Percentiles rank a stretch among this genome's conserved stretches.
These are phyloP conservation scores for Malus hybrid DNA, from an alignment of 331 rosid genomes.

Conservation along the genomic window DNA sequence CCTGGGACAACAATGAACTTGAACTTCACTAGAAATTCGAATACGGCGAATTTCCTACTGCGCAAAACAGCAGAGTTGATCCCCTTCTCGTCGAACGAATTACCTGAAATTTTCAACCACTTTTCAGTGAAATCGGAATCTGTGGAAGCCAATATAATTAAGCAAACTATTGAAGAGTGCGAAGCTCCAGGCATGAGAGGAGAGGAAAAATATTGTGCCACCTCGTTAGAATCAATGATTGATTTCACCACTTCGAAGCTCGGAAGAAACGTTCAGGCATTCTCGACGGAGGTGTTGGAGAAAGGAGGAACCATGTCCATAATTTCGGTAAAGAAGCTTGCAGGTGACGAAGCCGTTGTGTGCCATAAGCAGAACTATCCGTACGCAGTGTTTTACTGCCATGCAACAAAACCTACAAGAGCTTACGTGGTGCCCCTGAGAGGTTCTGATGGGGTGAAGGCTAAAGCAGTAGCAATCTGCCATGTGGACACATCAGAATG, in stretches of 20 bases:
- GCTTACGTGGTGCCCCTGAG: constrained; percentile 10
- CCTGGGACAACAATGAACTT: constrained; percentile 21
- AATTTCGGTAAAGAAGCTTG: too few relatives aligned
- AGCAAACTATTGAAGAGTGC: constrained; percentile 50
- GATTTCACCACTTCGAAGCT: constrained; percentile 67
- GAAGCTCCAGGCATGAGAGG: constrained; percentile 31
- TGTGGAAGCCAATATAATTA: constrained; percentile 30
- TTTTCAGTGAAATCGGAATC: constrained; percentile 39
- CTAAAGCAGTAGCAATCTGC: constrained; percentile 4
- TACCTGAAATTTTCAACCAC: constrained; percentile 20
- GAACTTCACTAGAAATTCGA: constrained; percentile 36
- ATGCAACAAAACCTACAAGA: not conserved
- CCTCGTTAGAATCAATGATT: constrained; percentile 79
- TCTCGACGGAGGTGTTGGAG: constrained; percentile 45
- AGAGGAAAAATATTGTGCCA: constrained; percentile 70
- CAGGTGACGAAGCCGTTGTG: too few relatives aligned
- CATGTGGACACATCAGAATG: not conserved
- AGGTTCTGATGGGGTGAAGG: not conserved
- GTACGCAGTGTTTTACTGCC: constrained; percentile 19
- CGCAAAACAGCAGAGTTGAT: constrained; percentile 31
- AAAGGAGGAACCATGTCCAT: too few relatives aligned
- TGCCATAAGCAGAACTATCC: not conserved
- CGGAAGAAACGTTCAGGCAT: constrained; percentile 31
- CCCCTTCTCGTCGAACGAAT: constrained; percentile 56
- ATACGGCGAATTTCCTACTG: constrained; percentile 33